Evolutionary conservation across 2,329 filamentous ascomycete species (phyloP), one percentile per base, ranked within the genome.

Genomic region (Botryosphaeria dothidea): DNA sequence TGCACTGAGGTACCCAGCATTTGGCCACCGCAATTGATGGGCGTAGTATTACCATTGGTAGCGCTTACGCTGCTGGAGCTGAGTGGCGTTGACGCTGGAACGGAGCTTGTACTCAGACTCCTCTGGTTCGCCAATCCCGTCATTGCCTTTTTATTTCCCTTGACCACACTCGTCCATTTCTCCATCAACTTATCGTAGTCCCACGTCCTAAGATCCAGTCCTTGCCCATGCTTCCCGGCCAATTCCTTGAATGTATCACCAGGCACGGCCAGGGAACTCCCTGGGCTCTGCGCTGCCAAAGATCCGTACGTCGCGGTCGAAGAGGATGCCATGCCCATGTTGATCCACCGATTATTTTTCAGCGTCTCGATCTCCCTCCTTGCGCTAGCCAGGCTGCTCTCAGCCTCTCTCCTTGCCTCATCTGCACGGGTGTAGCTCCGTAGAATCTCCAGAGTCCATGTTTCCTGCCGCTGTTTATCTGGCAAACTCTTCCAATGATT

Each of bases 401-500:
- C 74, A 2, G 75, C 71, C 21, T 79, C 76, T 11, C 72, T 70
- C 29, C 75, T 73, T 27, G 72, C 67, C 41, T 82, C 78, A 57
- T 78, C 72, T 5, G 76, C 74, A 17, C 77, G 76, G n/a, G 77
- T 75, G 67, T 78, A 81, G 31, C 79, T 78, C 45, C 82, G 78
- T 54, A 82, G 70, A 17, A 81, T 75, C 68, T 84, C 81, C 34
- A 83, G 69, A 63, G 78, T 78, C 82, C 82, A 84, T 31, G 74
- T 75, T 36, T 79, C 76, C 52, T 79, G 74, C 54, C 77, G 73
- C 48, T 81, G 77, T 29, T 75, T 68, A n/a, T 82, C 79, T 0
- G 88, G 78, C 27, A 95, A 81, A 1, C 82, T 81, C 60, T 86
- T 86, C 93, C 93, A 98, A 46, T 92, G 89, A 6, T 85, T 83